phyloP scores from a whole-genome alignment of 225 moss, liverwort and hornwort species.

The Climacium dendroides region DNA sequence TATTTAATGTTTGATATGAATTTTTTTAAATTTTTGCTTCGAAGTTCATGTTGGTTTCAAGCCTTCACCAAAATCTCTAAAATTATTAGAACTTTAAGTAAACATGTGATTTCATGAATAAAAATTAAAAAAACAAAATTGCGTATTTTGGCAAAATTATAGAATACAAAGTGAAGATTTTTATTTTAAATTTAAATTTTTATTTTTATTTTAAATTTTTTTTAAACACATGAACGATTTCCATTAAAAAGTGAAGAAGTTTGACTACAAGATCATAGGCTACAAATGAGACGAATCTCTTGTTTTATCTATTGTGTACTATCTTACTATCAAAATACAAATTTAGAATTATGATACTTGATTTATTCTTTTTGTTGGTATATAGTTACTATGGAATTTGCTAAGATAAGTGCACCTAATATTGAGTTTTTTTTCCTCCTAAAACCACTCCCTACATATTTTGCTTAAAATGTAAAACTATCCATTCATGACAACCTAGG shows the following conservation, averaged over 20 bases:
- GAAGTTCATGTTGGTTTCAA: background rate
- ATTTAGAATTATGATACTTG: background rate
- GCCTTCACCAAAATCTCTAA: background rate
- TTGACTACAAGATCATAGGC: accelerated
- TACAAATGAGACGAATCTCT: background rate
- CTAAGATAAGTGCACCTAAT: background rate
- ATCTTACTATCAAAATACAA: background rate
- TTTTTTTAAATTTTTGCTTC: background rate
- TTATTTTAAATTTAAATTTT: no score
- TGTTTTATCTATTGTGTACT: accelerated
- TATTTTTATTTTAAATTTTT: no score
- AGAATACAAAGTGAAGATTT: background rate
- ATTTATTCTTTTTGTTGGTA: background rate
- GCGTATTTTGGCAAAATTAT: background rate
- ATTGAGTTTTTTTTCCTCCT: background rate
- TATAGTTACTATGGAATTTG: background rate
- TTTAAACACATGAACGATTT: no score
- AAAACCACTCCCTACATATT: accelerated
- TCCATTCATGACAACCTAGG: accelerated
- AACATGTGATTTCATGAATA: background rate
- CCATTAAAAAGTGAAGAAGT: no score
- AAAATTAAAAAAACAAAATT: background rate
- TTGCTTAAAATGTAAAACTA: background rate
- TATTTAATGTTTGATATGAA: background rate
- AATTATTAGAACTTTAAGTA: background rate